Conservation (phyloP, 345 rosid species). For the Gossypium longicalyx region DNA sequence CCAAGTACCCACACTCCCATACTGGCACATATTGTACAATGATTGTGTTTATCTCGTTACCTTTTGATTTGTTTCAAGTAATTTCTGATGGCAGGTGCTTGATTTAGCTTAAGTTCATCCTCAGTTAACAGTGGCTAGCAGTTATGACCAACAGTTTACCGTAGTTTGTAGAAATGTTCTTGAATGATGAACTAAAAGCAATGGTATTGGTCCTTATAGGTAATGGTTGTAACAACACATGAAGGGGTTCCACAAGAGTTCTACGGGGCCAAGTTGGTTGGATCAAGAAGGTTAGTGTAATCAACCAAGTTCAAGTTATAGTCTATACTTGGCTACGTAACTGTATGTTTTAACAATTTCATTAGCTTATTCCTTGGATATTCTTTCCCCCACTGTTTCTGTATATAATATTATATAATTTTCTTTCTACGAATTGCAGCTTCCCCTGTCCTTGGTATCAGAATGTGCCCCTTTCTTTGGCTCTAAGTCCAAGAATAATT, state of each 20-base stretch:
- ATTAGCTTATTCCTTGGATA: no score
- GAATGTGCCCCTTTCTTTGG: slow-evolving; percentile 92
- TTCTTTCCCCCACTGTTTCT: no score
- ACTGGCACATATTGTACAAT: background rate
- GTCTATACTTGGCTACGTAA: background rate
- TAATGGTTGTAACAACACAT: slow-evolving; percentile 94
- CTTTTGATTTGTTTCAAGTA: slow-evolving; percentile 5
- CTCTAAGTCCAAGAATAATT: slow-evolving; percentile 96
- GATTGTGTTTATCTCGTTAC: background rate
- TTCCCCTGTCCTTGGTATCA: slow-evolving; percentile 94
- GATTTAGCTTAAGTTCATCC: background rate
- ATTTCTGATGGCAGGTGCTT: background rate
- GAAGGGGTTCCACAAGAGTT: slow-evolving; percentile 97
- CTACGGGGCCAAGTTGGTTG: slow-evolving; percentile 91
- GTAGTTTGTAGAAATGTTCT: background rate
- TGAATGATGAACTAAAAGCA: slow-evolving; percentile 11
- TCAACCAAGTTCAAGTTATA: background rate
- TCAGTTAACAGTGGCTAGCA: slow-evolving; percentile 3
- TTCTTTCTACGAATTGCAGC: slow-evolving; percentile 33
- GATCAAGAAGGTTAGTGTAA: slow-evolving; percentile 70
- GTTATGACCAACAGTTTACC: background rate
- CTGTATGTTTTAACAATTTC: no score
- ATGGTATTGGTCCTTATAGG: slow-evolving; percentile 37
- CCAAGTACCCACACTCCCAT: background rate
- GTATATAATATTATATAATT: background rate